Evolutionary conservation across 2,329 filamentous ascomycete species (phyloP).

Genomic region (Aspergillus pseudotamarii): DNA sequence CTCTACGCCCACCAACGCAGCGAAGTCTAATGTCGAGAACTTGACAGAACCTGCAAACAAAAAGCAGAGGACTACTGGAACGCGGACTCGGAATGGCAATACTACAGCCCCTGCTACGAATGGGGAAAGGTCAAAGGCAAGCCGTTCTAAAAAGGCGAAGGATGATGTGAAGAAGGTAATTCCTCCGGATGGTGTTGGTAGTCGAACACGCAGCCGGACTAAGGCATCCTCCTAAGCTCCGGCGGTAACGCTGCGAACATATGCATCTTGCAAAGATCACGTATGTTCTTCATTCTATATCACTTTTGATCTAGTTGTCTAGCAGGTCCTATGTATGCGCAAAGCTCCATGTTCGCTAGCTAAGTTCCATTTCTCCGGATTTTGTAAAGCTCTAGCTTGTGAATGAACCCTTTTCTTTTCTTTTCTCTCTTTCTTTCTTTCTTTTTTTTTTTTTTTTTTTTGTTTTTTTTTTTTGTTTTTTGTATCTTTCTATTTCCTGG

Average conservation of each 20-base stretch:
- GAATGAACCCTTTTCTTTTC: too few species aligned
- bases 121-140: constrained; percentile 33
- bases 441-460: background rate
- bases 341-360: background rate
- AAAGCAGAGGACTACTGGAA: constrained; percentile 35
- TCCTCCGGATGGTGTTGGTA: constrained; percentile 39
- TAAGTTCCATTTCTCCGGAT: background rate
- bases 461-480: background rate
- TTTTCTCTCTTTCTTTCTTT: too few species aligned
- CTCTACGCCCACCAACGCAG: constrained; percentile 5
- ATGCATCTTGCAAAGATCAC: background rate
- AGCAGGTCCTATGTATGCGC: constrained; percentile 1
- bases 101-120: constrained; percentile 14
- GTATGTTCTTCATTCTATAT: background rate
- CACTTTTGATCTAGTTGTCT: background rate
- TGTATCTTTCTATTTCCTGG: background rate
- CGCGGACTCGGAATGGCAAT: constrained; percentile 19
- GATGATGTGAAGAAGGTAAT: constrained; percentile 29
- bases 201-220: constrained; percentile 43
- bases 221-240: constrained; percentile 25
- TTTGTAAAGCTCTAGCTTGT: background rate
- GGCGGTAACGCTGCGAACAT: constrained; percentile 2
- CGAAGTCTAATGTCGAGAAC: constrained; percentile 18
- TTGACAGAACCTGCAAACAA: constrained; percentile 32
- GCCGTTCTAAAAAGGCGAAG: constrained; percentile 37